These are phyloP conservation scores for Cutaneotrichosporon sp. DNA, from an alignment of 1,284 basidiomycete genomes.

Conservation along the genomic window DNA sequence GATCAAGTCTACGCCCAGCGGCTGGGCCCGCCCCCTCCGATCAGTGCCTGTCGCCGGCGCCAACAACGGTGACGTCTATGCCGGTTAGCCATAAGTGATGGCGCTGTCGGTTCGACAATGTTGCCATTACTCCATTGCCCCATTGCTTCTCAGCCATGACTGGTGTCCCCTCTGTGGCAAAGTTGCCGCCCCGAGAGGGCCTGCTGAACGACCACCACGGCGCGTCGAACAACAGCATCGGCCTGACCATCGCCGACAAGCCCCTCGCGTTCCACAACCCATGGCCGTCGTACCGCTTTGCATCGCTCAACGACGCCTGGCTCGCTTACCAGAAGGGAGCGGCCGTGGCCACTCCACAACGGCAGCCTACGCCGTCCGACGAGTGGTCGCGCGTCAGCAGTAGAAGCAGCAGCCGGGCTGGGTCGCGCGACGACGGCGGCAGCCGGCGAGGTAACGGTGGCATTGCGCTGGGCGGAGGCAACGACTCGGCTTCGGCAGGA, in stretches of 20 bases:
- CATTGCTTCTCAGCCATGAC: background rate
- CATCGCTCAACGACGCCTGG: conserved; percentile 36
- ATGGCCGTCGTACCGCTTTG: conserved; percentile 44
- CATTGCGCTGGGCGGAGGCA: no score
- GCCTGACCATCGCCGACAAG: conserved; percentile 6
- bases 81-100: no score
- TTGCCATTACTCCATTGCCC: no score
- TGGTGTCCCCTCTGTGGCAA: background rate
- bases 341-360: conserved; percentile 32
- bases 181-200: background rate
- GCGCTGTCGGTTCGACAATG: no score
- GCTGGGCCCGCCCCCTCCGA: no score
- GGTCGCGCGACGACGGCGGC: background rate
- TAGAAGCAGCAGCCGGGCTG: background rate
- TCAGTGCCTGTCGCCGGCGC: no score
- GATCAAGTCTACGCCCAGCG: no score
- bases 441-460: background rate
- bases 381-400: background rate
- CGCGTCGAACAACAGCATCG: background rate
- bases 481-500: no score
- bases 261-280: conserved; percentile 44
- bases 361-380: background rate
- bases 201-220: conserved; percentile 12
- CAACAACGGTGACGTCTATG: no score
- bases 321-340: conserved; percentile 42